Evolutionary conservation across 2,329 filamentous ascomycete genomes (phyloP), one percentile per base, ranked within the genome.

Genomic region (Xylaria hypoxylon): DNA sequence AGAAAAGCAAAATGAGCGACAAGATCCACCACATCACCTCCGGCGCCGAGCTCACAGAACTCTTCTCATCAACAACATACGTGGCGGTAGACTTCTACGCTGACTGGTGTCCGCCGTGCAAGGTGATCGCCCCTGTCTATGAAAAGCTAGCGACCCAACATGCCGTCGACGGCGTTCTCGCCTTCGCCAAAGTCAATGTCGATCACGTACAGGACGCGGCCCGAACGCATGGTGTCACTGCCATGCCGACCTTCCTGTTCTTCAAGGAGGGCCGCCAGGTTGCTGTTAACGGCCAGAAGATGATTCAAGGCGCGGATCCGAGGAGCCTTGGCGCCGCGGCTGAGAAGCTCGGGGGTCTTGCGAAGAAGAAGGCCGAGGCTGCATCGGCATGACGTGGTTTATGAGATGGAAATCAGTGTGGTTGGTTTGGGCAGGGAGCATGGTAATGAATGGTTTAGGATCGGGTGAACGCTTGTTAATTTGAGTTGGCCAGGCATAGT

Each of bases 31-130:
- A 82, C 72, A 79, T 86, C 75, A 78, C 74, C 64, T 76, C 80
- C 55, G 78, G 79, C 70, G 73, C 79, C 57, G 80, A 87, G 71
- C 86, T 88, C 72, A 76, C 85, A 67, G 72, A 77, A 42, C 84
- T 88, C 68, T 74, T 87, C 72, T 71, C 77, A 17, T 77, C 76
- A 10, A 85, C 80, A 53, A 83, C 80, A 52, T 85, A 83, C 77
- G 85, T 88, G 69, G 81, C 83, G 67, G 78, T 86, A 69, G 86
- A 89, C 75, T 87, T 88, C 79, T 84, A 81, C 78, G 86, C 87
- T 65, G 79, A 83, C 73, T 89, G 87, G 87, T 89, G 87, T 78
- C 82, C 81, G 44, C 87, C 87, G 31, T 89, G 87, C 85, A 87
- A 86, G 78, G 79, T 80, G 71, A 88, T 89, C 74, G 84, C 85